A percentile compares a stretch with the other conserved stretches of the same genome.
Conservation (phyloP, 257 asterid species). For the Forsythia viridissima region DNA sequence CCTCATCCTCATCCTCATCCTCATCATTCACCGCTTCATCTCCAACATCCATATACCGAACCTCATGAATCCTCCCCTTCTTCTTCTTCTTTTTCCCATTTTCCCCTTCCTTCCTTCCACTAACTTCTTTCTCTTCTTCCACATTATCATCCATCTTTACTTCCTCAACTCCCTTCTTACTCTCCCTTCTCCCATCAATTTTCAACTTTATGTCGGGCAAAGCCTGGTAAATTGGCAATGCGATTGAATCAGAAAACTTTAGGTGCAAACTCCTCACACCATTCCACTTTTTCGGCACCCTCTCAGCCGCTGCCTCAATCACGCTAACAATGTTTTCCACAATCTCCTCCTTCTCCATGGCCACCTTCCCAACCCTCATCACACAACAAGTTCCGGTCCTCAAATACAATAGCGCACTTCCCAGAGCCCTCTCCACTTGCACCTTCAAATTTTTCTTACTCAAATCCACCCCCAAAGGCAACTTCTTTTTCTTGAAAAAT, state of each 20-base stretch:
- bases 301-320: conserved; percentile 47
- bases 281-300: conserved; percentile 75
- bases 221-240: conserved; percentile 80
- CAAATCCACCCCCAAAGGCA: conserved; percentile 83
- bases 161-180: conserved; percentile 17
- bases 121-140: conserved; percentile 36
- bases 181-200: conserved; percentile 54
- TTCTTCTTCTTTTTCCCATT: conserved; percentile 41
- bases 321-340: conserved; percentile 65
- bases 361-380: conserved; percentile 70
- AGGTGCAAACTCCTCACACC: conserved; percentile 88
- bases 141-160: conserved; percentile 34
- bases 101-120: conserved; percentile 28
- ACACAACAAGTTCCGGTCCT: conserved; percentile 84
- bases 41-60: conserved; percentile 73
- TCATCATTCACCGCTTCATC: conserved; percentile 45
- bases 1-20: conserved; percentile 13
- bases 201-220: conserved; percentile 77
- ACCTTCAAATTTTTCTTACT: conserved; percentile 56
- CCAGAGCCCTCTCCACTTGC: conserved; percentile 70
- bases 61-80: conserved; percentile 80
- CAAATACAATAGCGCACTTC: conserved; percentile 59
- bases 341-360: conserved; percentile 62
- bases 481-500: conserved; percentile 80
- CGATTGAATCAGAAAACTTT: conserved; percentile 69